Base-by-base conservation (phyloP, 2,329 filamentous ascomycete species). In the Beauveria rudraprayagi region DNA sequence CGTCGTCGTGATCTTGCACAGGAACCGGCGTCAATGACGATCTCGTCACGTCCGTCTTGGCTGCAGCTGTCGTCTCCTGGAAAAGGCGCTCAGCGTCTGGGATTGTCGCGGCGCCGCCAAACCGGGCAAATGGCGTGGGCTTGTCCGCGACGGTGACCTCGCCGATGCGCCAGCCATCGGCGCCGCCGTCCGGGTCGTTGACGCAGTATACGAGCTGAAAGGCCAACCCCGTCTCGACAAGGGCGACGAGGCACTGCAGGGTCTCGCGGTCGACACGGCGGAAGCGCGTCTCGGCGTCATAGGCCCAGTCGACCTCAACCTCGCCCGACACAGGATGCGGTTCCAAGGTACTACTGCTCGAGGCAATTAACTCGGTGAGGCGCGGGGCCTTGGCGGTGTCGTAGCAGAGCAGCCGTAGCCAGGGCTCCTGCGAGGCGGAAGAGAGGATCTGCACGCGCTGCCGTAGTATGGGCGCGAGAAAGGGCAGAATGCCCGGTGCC, bases 281-380 rank as follows among this genome's bases (percentile, higher is more conserved):
- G 74, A 87, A 93, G 58, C 82, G 79, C 30, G 80, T 78, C 62
- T 84, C 78, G 8, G 84, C 80, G 61, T 91, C 87, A 61, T 79
- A 80, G 67, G 85, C 81, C 79, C 82, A 84, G 71, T 90, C 86
- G 22, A 92, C 74, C 74, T 93, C 90, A 59, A 93, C 83, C 72
- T 92, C 89, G 59, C 89, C 90, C 2, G 88, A 91, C 5, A 88
- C 84, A 3, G 90, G 90, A 68, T 94, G 90, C n/a, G 89, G 88
- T 71, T 92, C 88, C 37, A 93, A 77, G 51, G 80, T 76, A 58
- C 89, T 83, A 61, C 81, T 80, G 30, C 26, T 10, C 17, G 50
- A 34, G 66, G 81, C 80, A 37, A 85, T 84, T 16, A 88, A 76
- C 62, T 83, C 77, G n/a, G 81, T 78, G 19, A 93, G 78, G 65